These are phyloP conservation scores for Paramecium tetraurelia DNA, from an alignment of 73 alveolate species.

Conservation along the genomic window DNA sequence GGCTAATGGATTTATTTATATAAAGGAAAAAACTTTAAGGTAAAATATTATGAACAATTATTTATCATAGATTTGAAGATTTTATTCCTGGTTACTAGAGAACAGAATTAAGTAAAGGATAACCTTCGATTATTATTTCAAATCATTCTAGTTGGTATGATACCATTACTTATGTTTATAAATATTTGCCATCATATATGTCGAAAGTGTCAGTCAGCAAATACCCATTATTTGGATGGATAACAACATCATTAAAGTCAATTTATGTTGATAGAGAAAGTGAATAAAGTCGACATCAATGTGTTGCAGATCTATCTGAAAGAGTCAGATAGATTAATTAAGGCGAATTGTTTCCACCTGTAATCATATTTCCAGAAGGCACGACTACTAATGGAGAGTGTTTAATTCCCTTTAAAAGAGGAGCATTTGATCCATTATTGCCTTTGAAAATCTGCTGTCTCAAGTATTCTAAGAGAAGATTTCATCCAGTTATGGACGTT, in stretches of 20 bases:
- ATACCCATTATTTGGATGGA: constrained; percentile 71
- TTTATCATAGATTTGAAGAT: not conserved
- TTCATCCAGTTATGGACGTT: constrained; percentile 49
- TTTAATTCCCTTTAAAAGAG: constrained; percentile 83
- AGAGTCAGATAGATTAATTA: constrained; percentile 72
- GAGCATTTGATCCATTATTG: constrained; percentile 81
- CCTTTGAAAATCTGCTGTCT: constrained; percentile 83
- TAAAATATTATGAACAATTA: not conserved
- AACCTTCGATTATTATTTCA: constrained; percentile 58
- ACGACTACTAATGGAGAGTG: constrained; percentile 87
- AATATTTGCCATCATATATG: constrained; percentile 62
- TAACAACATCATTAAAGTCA: constrained; percentile 77
- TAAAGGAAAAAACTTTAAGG: not conserved
- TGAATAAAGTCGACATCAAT: constrained; percentile 63
- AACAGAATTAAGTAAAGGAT: not conserved
- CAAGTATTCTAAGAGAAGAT: constrained; percentile 57
- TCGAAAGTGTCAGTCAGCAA: constrained; percentile 73
- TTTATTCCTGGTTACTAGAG: constrained; percentile 4
- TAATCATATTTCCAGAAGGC: constrained; percentile 94
- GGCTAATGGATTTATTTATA: constrained; percentile 12
- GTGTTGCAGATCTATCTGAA: constrained; percentile 60
- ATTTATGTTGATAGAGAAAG: constrained; percentile 77
- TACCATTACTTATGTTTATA: constrained; percentile 61
- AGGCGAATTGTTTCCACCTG: constrained; percentile 69
- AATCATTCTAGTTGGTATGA: constrained; percentile 85